A percentile compares a stretch with the other conserved stretches of the same genome.
phyloP scores from a whole-genome alignment of 768 basidiomycete genomes.

The Mycena olivaceomarginata region DNA sequence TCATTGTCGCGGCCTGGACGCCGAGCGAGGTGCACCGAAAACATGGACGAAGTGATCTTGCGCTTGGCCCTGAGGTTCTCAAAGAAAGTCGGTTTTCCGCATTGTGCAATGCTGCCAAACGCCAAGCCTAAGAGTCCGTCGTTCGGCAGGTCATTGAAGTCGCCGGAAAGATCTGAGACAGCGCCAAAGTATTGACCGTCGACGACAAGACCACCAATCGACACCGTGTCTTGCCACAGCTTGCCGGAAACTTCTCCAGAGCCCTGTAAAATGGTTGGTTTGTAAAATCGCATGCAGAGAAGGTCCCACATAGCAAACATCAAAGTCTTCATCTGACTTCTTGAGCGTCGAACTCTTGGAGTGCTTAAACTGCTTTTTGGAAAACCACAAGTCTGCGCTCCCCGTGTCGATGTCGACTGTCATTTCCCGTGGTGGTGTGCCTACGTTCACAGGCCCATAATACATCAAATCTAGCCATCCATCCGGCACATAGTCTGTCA shows the following conservation, averaged over 20 bases:
- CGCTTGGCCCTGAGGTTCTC: constrained; percentile 73
- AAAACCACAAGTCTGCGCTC: constrained; percentile 75
- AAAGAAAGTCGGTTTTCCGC: constrained; percentile 72
- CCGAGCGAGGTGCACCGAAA: constrained; percentile 76
- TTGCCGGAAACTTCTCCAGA: constrained; percentile 71
- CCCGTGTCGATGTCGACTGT: constrained; percentile 82
- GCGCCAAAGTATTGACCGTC: constrained; percentile 74
- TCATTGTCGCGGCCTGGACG: constrained; percentile 39
- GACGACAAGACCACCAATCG: constrained; percentile 66
- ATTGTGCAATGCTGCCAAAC: constrained; percentile 73
- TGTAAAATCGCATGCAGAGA: neutral
- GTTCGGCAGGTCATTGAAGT: constrained; percentile 71
- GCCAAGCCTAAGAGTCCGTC: constrained; percentile 79
- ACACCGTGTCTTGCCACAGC: constrained; percentile 70
- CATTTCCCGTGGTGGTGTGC: constrained; percentile 72
- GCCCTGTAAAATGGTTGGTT: constrained; percentile 60
- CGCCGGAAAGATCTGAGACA: constrained; percentile 65
- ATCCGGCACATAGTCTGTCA: constrained; percentile 35
- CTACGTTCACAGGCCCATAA: constrained; percentile 60
- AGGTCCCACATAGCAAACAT: constrained; percentile 65
- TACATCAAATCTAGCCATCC: constrained; percentile 59
- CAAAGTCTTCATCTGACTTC: constrained; percentile 55
- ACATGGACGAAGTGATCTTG: constrained; percentile 66
- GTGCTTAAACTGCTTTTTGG: constrained; percentile 59
- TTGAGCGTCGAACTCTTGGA: constrained; percentile 64